Evolutionary conservation across 2,329 filamentous ascomycete species (phyloP).

Genomic region (Diplodia seriata): DNA sequence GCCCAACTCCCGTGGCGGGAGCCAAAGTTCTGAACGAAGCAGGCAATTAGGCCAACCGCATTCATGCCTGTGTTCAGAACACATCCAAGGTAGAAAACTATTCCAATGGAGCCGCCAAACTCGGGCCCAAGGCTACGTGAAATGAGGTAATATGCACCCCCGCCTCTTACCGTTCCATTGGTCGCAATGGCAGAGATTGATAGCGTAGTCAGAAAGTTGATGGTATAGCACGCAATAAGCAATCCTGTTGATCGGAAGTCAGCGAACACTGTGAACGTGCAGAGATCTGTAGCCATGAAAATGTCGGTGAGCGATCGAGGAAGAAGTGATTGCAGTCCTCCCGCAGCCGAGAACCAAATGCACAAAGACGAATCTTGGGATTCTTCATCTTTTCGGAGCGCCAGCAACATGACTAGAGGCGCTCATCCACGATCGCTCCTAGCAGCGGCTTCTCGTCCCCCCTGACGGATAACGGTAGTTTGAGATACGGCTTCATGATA

Average conservation of each 20-base stretch:
- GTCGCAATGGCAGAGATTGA: slow-evolving; percentile 89
- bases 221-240: slow-evolving; percentile 75
- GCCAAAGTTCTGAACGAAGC: slow-evolving; percentile 77
- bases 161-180: slow-evolving; percentile 86
- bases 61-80: slow-evolving; percentile 88
- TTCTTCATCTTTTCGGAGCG: too few species aligned
- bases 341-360: not conserved
- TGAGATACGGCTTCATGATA: too few species aligned
- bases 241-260: slow-evolving; percentile 59
- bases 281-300: not conserved
- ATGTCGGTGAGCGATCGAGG: not conserved
- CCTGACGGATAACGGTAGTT: too few species aligned
- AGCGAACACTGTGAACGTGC: not conserved
- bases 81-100: slow-evolving; percentile 90
- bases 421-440: too few species aligned
- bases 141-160: slow-evolving; percentile 88
- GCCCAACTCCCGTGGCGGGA: slow-evolving; percentile 61
- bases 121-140: slow-evolving; percentile 85
- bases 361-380: too few species aligned
- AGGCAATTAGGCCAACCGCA: slow-evolving; percentile 84
- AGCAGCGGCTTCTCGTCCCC: too few species aligned
- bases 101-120: slow-evolving; percentile 86
- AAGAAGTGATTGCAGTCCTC: not conserved
- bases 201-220: slow-evolving; percentile 84
- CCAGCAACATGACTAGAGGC: too few species aligned